phyloP scores from a whole-genome alignment of 371 early-diverging fungal species.

The Zopfochytrium polystomum region DNA sequence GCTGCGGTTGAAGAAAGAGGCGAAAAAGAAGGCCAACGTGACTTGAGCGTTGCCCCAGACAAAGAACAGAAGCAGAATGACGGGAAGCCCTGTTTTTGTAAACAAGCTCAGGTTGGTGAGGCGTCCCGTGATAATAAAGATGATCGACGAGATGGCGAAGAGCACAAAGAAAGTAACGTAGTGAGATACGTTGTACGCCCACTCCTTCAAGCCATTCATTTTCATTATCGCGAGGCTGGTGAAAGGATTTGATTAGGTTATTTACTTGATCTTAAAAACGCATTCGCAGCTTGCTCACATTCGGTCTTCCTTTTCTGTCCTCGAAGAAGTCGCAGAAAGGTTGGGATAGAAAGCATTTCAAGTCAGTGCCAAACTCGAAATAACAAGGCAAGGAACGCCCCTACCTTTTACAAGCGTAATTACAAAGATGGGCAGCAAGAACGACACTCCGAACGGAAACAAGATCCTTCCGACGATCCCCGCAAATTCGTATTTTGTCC shows the following conservation, averaged over 20 bases:
- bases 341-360: too few relatives aligned
- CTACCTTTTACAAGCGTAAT: too few relatives aligned
- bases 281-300: slow-evolving; percentile 38
- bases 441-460: too few relatives aligned
- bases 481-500: too few relatives aligned
- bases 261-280: not conserved
- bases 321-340: slow-evolving; percentile 20
- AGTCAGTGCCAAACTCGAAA: too few relatives aligned
- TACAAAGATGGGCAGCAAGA: too few relatives aligned
- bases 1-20: too few relatives aligned
- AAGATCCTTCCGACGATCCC: slow-evolving; percentile 61
- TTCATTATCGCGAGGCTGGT: slow-evolving; percentile 55
- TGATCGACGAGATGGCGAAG: slow-evolving; percentile 50
- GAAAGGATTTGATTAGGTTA: not conserved
- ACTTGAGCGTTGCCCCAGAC: too few relatives aligned
- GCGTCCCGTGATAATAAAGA: slow-evolving; percentile 59
- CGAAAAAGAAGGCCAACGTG: too few relatives aligned
- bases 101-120: slow-evolving; percentile 59
- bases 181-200: slow-evolving; percentile 60
- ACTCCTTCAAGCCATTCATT: slow-evolving; percentile 67
- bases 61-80: slow-evolving; percentile 50
- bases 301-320: slow-evolving; percentile 67
- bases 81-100: slow-evolving; percentile 45
- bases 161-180: slow-evolving; percentile 65
- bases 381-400: too few relatives aligned